Conservation (phyloP, 805 yeast genomes). For the Candida incommunis region DNA sequence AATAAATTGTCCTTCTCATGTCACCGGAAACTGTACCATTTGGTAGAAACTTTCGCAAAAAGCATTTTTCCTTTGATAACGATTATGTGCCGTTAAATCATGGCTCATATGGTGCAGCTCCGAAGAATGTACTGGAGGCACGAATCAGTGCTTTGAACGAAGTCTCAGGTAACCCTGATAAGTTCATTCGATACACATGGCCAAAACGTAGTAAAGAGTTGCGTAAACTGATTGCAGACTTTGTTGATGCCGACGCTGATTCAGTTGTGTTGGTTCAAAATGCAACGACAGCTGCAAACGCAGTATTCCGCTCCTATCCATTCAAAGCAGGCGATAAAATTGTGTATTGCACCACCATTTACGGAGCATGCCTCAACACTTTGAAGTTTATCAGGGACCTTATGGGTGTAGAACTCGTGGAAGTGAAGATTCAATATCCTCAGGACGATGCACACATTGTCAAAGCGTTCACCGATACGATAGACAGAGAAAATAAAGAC, state of each 20-base stretch:
- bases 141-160: constrained; percentile 19
- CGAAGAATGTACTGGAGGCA: constrained; percentile 31
- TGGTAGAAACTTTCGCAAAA: constrained; percentile 35
- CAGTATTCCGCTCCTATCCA: constrained; percentile 39
- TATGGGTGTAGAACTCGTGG: constrained; percentile 23
- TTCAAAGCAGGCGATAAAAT: constrained; percentile 38
- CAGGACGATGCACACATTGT: constrained; percentile 29
- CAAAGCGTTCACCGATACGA: constrained; percentile 13
- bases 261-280: constrained; percentile 41
- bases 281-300: constrained; percentile 48
- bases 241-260: constrained; percentile 33
- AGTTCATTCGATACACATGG: constrained; percentile 18
- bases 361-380: constrained; percentile 41
- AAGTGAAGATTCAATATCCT: constrained; percentile 31
- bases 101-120: constrained; percentile 50
- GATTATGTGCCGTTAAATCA: constrained; percentile 39
- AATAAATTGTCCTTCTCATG: too few relatives aligned
- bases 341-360: constrained; percentile 34
- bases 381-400: constrained; percentile 17
- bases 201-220: constrained; percentile 16
- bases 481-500: constrained; percentile 17
- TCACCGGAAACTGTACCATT: constrained; percentile 18
- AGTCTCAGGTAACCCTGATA: constrained; percentile 33
- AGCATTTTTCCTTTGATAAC: constrained; percentile 32
- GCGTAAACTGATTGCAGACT: constrained; percentile 25